Percentiles rank a stretch among this genome's conserved stretches.
Evolutionary conservation across 2,329 filamentous ascomycete genomes (phyloP).

Genomic region (Colletotrichum lupini): DNA sequence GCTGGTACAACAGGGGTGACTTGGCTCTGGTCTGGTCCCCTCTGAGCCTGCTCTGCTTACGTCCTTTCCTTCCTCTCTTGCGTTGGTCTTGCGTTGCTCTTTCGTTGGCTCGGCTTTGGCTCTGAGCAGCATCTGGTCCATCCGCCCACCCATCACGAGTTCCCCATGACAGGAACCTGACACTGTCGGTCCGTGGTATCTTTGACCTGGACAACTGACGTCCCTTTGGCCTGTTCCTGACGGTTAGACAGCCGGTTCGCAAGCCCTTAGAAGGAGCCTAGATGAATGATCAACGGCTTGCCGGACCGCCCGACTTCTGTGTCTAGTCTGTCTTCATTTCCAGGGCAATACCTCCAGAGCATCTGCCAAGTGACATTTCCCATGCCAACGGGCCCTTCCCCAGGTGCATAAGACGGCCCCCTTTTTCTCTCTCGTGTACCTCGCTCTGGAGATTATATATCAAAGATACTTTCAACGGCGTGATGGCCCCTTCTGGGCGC

Average conservation of each 20-base stretch:
- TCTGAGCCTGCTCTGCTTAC: neutral
- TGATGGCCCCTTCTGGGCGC: slow-evolving; percentile 26
- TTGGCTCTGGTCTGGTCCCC: neutral
- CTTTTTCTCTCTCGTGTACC: slow-evolving; percentile 3
- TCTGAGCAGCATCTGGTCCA: slow-evolving; percentile 19
- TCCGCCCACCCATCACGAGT: slow-evolving; percentile 20
- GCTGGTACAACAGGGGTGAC: neutral
- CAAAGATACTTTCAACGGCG: slow-evolving; percentile 35
- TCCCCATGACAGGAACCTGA: slow-evolving; percentile 28
- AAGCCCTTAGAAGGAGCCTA: neutral
- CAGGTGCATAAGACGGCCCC: slow-evolving; percentile 17
- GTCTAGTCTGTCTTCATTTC: neutral
- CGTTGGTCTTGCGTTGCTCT: neutral
- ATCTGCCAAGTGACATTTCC: neutral
- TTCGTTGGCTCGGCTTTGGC: slow-evolving; percentile 16
- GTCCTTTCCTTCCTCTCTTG: neutral
- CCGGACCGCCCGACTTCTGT: slow-evolving; percentile 3
- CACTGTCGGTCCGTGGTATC: slow-evolving; percentile 16
- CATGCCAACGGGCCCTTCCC: slow-evolving; percentile 18
- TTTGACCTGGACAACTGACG: neutral
- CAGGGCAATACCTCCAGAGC: neutral
- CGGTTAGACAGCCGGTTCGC: slow-evolving; percentile 1
- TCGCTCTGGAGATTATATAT: slow-evolving; percentile 24
- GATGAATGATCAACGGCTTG: neutral
- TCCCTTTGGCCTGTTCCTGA: slow-evolving; percentile 4